Evolutionary conservation across 2,329 filamentous ascomycete species (phyloP).

Genomic region (Coccinonectria pachysandricola): DNA sequence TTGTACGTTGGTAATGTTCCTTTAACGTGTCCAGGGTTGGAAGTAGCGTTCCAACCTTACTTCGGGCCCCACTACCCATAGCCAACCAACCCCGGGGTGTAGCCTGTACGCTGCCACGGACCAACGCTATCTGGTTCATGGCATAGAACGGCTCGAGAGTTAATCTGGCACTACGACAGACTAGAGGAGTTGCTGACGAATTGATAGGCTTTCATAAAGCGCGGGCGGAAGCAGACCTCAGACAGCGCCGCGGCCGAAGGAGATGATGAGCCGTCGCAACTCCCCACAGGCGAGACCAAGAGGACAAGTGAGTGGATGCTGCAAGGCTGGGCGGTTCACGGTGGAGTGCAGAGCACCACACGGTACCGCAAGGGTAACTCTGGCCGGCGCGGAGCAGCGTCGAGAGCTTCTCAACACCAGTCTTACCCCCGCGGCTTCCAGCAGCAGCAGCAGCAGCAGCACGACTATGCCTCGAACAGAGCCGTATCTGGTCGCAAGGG

Average conservation of each 20-base stretch:
- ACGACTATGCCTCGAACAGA: too few relatives aligned
- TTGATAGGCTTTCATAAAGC: constrained; percentile 33
- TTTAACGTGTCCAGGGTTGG: too few relatives aligned
- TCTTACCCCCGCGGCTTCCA: constrained; percentile 9
- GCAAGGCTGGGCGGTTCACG: constrained; percentile 53
- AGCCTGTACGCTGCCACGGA: constrained; percentile 6
- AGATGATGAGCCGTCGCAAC: constrained; percentile 4
- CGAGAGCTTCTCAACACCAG: constrained; percentile 8
- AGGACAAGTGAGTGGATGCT: constrained; percentile 72
- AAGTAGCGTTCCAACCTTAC: too few relatives aligned
- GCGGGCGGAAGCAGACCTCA: constrained; percentile 22
- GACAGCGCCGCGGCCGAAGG: constrained; percentile 2
- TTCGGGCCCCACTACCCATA: too few relatives aligned
- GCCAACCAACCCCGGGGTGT: constrained; percentile 4
- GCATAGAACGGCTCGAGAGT: too few relatives aligned
- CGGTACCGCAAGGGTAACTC: constrained; percentile 52
- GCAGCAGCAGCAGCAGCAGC: too few relatives aligned
- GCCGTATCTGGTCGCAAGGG: constrained; percentile 24
- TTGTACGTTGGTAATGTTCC: constrained; percentile 47
- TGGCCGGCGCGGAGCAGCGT: constrained; percentile 12
- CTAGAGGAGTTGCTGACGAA: too few relatives aligned
- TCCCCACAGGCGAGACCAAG: constrained; percentile 32
- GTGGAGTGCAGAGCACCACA: constrained; percentile 80
- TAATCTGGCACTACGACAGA: too few relatives aligned
- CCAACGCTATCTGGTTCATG: constrained; percentile 4